Conservation (phyloP, 345 rosid species). For the Salix brachista region DNA sequence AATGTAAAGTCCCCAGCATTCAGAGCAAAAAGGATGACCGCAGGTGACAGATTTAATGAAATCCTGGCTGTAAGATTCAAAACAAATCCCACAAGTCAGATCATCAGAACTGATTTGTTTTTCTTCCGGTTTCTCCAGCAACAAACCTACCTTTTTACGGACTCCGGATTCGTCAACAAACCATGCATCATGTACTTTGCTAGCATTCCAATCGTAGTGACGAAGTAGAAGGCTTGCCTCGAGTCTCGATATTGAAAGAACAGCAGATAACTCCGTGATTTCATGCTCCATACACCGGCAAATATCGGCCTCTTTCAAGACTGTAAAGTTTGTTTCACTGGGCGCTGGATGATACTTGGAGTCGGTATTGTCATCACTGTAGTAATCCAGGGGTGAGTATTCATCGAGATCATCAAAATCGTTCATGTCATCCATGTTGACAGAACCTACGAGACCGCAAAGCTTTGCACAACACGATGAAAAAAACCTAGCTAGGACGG, state of each 20-base stretch:
- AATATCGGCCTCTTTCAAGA: conserved; percentile 7
- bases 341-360: too few relatives aligned
- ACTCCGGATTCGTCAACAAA: conserved; percentile 8
- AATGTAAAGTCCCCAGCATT: conserved; percentile 28
- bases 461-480: too few relatives aligned
- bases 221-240: conserved; percentile 15
- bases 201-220: conserved; percentile 9
- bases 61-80: conserved; percentile 1
- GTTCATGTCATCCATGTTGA: neutral
- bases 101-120: neutral
- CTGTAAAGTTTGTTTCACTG: neutral
- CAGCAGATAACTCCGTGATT: neutral
- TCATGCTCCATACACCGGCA: neutral
- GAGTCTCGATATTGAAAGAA: neutral
- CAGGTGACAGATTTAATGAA: conserved; percentile 14
- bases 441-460: too few relatives aligned
- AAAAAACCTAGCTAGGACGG: too few relatives aligned
- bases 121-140: neutral
- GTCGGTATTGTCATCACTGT: neutral
- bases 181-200: conserved; percentile 8
- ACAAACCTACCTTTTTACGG: conserved; percentile 10
- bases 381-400: neutral
- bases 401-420: neutral
- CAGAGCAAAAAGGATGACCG: conserved; percentile 26
- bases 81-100: conserved; percentile 23